Evolutionary conservation across 495 filamentous ascomycete genomes (phyloP), one percentile per base, ranked within the genome.

Genomic region (Recurvomyces mirabilis): DNA sequence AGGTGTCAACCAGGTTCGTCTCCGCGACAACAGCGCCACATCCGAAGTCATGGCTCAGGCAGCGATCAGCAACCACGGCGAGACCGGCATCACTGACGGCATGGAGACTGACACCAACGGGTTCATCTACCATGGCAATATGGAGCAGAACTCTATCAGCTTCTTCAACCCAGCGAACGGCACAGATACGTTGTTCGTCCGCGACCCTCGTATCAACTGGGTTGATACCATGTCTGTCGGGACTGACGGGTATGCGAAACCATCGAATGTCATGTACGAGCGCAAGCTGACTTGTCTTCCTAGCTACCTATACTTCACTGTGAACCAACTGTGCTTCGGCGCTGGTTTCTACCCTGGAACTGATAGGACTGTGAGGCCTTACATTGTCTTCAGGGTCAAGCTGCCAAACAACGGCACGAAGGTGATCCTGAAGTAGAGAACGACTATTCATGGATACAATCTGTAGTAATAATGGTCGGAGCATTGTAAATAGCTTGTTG

Each of bases 141-240:
- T 64, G 36, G 66, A 69, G 52, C 53, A 63, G 21, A 63, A 68
- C 40, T 58, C 55, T 0, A 54, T 72, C 9, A 51, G 54, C 25
- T 46, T 65, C 25, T 70, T 63, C 51, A 59, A 67, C 37, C 65
- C 67, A 9, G 37, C 30, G 21, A 69, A 67, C 32, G 67, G 60
- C 2, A 64, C 59, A 0, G 47, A 58, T 1, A 42, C 19, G 13
- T 31, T 58, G 14, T 67, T 63, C 39, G 57, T 65, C 9, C 41
- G 65, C 24, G 64, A 69, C 46, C 60, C 64, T 21, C 38, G 58
- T 14, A 55, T 67, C 13, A 56, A 57, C 32, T 68, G 64, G 26
- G 24, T 23, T 21, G 46, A 49, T 30, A 38, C 44, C 28, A 30
- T 63, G 14, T 43, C 56, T 11, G 52, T 61, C 18, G 54, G 37